Evolutionary conservation across 208 protist species (phyloP).

Genomic region (Novymonas esmeraldas): DNA sequence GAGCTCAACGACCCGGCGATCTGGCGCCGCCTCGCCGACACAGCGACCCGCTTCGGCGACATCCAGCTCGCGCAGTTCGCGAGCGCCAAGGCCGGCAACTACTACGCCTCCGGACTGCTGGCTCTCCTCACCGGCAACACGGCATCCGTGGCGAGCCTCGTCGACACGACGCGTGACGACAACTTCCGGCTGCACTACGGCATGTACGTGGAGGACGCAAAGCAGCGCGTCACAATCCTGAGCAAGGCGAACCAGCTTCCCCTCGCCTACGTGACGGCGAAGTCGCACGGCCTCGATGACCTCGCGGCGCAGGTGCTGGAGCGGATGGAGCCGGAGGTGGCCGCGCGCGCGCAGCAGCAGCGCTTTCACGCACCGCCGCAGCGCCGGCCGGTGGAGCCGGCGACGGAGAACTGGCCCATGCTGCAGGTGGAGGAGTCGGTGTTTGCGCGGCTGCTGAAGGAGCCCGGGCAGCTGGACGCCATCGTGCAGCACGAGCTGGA

Average conservation of each 20-base stretch:
- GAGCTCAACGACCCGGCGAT: constrained; percentile 91
- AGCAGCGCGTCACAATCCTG: constrained; percentile 88
- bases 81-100: constrained; percentile 94
- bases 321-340: constrained; percentile 58
- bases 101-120: constrained; percentile 93
- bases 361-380: constrained; percentile 1
- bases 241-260: constrained; percentile 66
- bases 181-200: constrained; percentile 93
- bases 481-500: constrained; percentile 33
- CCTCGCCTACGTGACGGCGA: constrained; percentile 27
- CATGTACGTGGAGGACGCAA: constrained; percentile 91
- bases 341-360: constrained; percentile 35
- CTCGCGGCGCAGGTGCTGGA: constrained; percentile 56
- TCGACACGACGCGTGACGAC: constrained; percentile 90
- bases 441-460: constrained; percentile 75
- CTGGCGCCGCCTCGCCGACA: constrained; percentile 94
- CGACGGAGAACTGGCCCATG: constrained; percentile 85
- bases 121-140: constrained; percentile 97
- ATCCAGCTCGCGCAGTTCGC: constrained; percentile 95
- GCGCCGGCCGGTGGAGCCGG: constrained; percentile 26
- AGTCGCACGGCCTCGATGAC: constrained; percentile 89
- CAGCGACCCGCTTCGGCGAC: constrained; percentile 95
- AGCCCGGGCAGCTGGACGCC: constrained; percentile 53
- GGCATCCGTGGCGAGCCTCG: constrained; percentile 93
- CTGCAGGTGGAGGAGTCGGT: constrained; percentile 79